Evolutionary conservation across 2,329 filamentous ascomycete species (phyloP).

Genomic region (Aureobasidium leucospermi): DNA sequence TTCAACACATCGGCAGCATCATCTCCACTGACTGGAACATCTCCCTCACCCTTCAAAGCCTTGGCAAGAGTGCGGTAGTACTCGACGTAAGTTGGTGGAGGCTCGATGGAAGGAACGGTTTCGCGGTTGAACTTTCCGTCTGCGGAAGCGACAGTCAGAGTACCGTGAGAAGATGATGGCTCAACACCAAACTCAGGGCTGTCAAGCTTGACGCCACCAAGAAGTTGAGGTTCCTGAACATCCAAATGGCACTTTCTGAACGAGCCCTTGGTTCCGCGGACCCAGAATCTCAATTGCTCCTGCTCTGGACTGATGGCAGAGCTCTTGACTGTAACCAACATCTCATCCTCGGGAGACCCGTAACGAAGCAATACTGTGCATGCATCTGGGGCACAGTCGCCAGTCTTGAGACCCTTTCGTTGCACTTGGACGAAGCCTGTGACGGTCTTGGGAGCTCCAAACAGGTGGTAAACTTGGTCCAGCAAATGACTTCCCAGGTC

Average conservation of each 20-base stretch:
- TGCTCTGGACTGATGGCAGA: constrained; percentile 58
- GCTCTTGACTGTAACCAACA: constrained; percentile 63
- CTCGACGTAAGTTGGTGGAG: constrained; percentile 55
- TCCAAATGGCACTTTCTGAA: constrained; percentile 68
- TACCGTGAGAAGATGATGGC: constrained; percentile 45
- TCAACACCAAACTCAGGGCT: constrained; percentile 61
- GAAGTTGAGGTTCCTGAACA: constrained; percentile 67
- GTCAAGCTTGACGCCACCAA: constrained; percentile 53
- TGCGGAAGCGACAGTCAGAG: constrained; percentile 33
- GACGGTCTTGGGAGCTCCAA: constrained; percentile 60
- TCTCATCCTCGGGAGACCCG: constrained; percentile 35
- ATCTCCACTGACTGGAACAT: constrained; percentile 47
- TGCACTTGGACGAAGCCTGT: constrained; percentile 63
- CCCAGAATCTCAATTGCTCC: constrained; percentile 68
- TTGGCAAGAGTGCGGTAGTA: constrained; percentile 55
- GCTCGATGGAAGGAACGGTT: constrained; percentile 51
- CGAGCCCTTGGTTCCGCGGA: constrained; percentile 65
- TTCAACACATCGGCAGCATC: constrained; percentile 48
- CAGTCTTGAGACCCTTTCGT: constrained; percentile 50
- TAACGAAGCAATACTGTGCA: constrained; percentile 62
- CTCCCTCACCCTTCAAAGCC: constrained; percentile 44
- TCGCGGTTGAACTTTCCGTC: constrained; percentile 38
- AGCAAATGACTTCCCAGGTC: constrained; percentile 71
- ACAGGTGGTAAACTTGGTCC: constrained; percentile 65
- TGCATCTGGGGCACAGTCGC: constrained; percentile 36